These are phyloP conservation scores for Arachnopeziza araneosa DNA, from an alignment of 2,329 filamentous ascomycete genomes.

Conservation along the genomic window DNA sequence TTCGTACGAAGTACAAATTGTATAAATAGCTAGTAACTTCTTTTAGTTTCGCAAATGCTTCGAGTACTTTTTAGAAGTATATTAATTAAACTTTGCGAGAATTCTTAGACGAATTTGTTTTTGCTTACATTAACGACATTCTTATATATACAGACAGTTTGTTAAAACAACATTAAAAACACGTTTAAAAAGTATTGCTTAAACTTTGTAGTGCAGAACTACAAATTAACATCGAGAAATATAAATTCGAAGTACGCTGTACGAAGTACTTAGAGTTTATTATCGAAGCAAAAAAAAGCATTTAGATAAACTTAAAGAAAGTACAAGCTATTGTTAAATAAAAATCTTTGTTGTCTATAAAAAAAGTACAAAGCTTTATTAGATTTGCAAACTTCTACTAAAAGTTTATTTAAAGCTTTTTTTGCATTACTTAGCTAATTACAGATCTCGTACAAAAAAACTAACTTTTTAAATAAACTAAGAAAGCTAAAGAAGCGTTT, in stretches of 20 bases:
- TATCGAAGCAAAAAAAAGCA: not conserved
- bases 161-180: no score
- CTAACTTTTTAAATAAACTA: not conserved
- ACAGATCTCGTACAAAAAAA: not conserved
- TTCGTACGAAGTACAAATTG: not conserved
- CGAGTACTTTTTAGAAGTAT: not conserved
- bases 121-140: no score
- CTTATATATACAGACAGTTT: no score
- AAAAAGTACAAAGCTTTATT: not conserved
- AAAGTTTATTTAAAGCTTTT: not conserved
- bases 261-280: not conserved
- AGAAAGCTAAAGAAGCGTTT: not conserved
- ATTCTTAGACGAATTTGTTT: not conserved
- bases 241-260: no score
- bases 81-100: not conserved
- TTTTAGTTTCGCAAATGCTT: not conserved
- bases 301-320: not conserved
- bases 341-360: not conserved
- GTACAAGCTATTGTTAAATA: not conserved
- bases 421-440: not conserved
- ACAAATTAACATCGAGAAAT: no score
- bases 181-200: no score
- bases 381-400: not conserved
- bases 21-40: slow-evolving; percentile 3
- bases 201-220: no score